These are phyloP conservation scores for Nyctanthes arbortristis DNA, from an alignment of 257 asterid genomes.

Conservation along the genomic window DNA sequence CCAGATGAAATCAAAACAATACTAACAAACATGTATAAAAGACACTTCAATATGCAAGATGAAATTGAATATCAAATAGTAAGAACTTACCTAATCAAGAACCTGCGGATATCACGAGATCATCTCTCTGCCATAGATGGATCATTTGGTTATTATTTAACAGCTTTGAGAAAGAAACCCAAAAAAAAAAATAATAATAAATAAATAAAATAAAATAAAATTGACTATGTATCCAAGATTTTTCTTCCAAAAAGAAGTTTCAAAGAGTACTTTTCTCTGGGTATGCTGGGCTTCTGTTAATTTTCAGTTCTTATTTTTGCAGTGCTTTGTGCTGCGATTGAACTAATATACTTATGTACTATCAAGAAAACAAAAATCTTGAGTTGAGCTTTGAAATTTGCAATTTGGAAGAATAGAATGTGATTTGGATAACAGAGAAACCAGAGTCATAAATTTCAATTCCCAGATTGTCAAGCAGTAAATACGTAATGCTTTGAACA, in stretches of 20 bases:
- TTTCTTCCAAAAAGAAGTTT: slow-evolving; percentile 20
- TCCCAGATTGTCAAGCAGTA: slow-evolving; percentile 22
- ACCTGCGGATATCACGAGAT: slow-evolving; percentile 24
- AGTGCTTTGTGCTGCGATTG: not conserved
- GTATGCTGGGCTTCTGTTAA: slow-evolving; percentile 18
- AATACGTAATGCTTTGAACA: slow-evolving; percentile 25
- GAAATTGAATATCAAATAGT: slow-evolving; percentile 13
- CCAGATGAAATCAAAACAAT: slow-evolving; percentile 20
- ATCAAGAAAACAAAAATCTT: not conserved
- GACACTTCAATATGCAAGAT: slow-evolving; percentile 15
- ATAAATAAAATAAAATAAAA: no score
- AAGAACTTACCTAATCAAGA: slow-evolving; percentile 47
- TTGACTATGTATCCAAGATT: slow-evolving; percentile 36
- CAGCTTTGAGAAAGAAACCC: slow-evolving; percentile 46
- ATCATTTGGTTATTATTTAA: slow-evolving; percentile 29
- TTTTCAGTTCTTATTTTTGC: not conserved
- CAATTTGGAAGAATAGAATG: slow-evolving; percentile 14
- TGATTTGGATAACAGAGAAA: not conserved
- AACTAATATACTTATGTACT: not conserved
- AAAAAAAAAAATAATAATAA: no score
- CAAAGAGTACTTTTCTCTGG: slow-evolving; percentile 18
- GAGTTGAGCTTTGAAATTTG: slow-evolving; percentile 28
- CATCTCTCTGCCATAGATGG: slow-evolving; percentile 26
- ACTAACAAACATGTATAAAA: slow-evolving; percentile 14
- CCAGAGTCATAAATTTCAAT: slow-evolving; percentile 20